These are phyloP conservation scores for Paraphaeosphaeria minitans DNA, from an alignment of 2,329 filamentous ascomycete species.

Conservation along the genomic window DNA sequence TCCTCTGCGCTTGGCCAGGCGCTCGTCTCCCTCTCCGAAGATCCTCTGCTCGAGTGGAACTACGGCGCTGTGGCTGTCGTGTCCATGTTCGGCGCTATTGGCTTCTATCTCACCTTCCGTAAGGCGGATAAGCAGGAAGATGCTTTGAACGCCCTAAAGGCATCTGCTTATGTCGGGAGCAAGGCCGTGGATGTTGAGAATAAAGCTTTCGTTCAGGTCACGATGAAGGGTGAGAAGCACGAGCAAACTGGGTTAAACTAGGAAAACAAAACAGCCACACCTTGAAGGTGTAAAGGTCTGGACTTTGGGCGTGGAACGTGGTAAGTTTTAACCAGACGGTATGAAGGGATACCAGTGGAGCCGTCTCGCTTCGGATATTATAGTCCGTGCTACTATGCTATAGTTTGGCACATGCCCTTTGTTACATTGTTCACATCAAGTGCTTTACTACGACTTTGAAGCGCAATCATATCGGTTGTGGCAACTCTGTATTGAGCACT, in stretches of 20 bases:
- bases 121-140: slow-evolving; percentile 29
- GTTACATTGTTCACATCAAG: too few species aligned
- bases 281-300: background rate
- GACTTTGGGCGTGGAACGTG: too few species aligned
- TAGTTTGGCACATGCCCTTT: too few species aligned
- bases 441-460: too few species aligned
- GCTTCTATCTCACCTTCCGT: slow-evolving; percentile 28
- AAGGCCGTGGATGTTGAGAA: slow-evolving; percentile 6
- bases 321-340: background rate
- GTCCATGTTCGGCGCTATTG: slow-evolving; percentile 23
- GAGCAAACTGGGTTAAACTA: slow-evolving; percentile 2
- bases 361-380: background rate
- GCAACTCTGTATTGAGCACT: too few species aligned
- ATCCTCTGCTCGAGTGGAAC: slow-evolving; percentile 42
- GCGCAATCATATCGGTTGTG: too few species aligned
- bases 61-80: slow-evolving; percentile 33
- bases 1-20: slow-evolving; percentile 40
- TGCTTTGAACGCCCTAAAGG: slow-evolving; percentile 21
- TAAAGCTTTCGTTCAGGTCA: slow-evolving; percentile 13
- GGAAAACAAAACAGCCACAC: background rate
- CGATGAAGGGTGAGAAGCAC: slow-evolving; percentile 1
- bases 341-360: background rate
- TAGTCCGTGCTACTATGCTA: too few species aligned
- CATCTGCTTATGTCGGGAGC: slow-evolving; percentile 18
- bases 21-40: slow-evolving; percentile 38